A percentile compares a stretch with the other conserved stretches of the same genome.
Evolutionary conservation across 441 rosid species (phyloP).

Genomic region (Flueggea neowawraea): DNA sequence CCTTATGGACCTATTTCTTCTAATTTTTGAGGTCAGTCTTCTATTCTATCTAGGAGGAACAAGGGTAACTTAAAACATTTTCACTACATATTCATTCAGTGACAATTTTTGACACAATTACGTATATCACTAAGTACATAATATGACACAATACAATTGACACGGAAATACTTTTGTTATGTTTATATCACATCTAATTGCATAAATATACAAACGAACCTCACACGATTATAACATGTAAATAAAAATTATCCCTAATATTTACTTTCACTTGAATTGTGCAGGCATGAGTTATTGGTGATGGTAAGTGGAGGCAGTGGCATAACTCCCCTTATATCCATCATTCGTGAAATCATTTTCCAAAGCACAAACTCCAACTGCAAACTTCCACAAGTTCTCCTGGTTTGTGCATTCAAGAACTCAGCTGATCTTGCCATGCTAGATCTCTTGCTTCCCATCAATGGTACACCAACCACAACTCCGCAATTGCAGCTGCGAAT

Average conservation of each 20-base stretch:
- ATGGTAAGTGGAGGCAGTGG: slow-evolving; percentile 95
- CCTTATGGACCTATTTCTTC: slow-evolving; percentile 59
- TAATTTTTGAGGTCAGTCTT: slow-evolving; percentile 25
- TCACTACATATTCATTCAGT: too few species aligned
- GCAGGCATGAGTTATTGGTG: slow-evolving; percentile 63
- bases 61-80: too few species aligned
- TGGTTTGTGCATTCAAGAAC: slow-evolving; percentile 65
- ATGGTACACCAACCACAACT: slow-evolving; percentile 26
- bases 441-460: slow-evolving; percentile 61
- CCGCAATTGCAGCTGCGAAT: slow-evolving; percentile 48
- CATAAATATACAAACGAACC: too few species aligned
- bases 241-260: too few species aligned
- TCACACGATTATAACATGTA: too few species aligned
- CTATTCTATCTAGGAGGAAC: too few species aligned
- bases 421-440: slow-evolving; percentile 67
- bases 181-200: too few species aligned
- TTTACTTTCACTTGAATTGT: too few species aligned
- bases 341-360: slow-evolving; percentile 61
- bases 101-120: too few species aligned
- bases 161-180: too few species aligned
- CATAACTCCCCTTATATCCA: slow-evolving; percentile 73
- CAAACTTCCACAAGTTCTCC: slow-evolving; percentile 44
- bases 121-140: too few species aligned
- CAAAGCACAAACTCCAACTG: slow-evolving; percentile 28
- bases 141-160: too few species aligned